Evolutionary conservation across 208 protist genomes (phyloP).

Genomic region (Acanthamoeba sp.): DNA sequence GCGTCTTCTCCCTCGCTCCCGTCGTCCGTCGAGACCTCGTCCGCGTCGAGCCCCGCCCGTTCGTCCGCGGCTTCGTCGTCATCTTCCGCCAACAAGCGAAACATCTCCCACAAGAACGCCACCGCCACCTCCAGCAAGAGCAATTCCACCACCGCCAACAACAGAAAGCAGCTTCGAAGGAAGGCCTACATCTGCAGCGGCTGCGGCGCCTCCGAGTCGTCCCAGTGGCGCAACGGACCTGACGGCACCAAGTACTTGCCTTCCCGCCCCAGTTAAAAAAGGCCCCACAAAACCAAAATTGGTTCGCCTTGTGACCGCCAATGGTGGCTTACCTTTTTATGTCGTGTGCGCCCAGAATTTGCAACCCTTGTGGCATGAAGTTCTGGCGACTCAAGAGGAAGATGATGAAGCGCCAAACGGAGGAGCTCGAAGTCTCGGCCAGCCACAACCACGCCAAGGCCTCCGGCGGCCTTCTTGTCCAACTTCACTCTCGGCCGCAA

Average conservation of each 20-base stretch:
- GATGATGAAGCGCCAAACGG: slow-evolving; percentile 12
- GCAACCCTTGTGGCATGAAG: slow-evolving; percentile 13
- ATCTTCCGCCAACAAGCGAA: background rate
- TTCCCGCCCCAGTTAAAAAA: background rate
- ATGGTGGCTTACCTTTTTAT: background rate
- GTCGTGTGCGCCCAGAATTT: background rate
- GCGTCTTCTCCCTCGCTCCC: background rate
- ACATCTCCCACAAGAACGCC: background rate
- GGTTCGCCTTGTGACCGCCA: too few species aligned
- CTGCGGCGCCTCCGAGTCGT: slow-evolving; percentile 26
- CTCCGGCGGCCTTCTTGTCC: background rate
- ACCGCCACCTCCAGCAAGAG: background rate
- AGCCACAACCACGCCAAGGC: background rate
- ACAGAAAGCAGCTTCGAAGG: background rate
- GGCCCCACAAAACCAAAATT: background rate
- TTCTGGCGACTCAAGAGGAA: slow-evolving; percentile 23
- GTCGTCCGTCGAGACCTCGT: background rate
- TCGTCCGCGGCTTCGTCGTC: background rate
- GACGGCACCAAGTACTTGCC: slow-evolving; percentile 10
- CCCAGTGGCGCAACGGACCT: slow-evolving; percentile 6
- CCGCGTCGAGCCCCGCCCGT: background rate
- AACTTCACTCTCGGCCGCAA: background rate
- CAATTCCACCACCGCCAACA: background rate
- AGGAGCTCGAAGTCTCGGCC: background rate
- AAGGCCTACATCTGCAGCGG: slow-evolving; percentile 15